Percentiles rank a stretch among this genome's conserved stretches.
These are phyloP conservation scores for Heimioporus sp. DNA, from an alignment of 768 basidiomycete species.

Conservation along the genomic window DNA sequence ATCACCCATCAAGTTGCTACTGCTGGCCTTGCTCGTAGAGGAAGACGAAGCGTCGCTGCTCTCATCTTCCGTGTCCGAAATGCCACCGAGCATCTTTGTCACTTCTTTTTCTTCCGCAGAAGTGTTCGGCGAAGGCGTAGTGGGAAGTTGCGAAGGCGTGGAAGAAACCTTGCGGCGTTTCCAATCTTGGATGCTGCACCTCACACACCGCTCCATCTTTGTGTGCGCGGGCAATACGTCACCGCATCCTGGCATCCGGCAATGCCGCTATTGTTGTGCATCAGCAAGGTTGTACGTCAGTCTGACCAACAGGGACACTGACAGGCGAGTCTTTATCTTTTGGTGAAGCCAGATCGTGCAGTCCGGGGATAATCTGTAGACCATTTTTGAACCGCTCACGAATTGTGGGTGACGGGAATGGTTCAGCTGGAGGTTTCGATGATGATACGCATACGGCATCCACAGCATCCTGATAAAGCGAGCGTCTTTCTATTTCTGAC, in stretches of 20 bases:
- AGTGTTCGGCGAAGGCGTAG: background rate
- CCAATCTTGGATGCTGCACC: slow-evolving; percentile 20
- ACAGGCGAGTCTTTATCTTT: slow-evolving; percentile 1
- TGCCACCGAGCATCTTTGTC: background rate
- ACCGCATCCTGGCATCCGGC: slow-evolving; percentile 12
- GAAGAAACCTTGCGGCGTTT: slow-evolving; percentile 6
- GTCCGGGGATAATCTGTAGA: slow-evolving; percentile 3
- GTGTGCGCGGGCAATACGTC: slow-evolving; percentile 5
- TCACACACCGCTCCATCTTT: slow-evolving; percentile 15
- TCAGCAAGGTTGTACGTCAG: background rate
- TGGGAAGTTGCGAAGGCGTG: background rate
- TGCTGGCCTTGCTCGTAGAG: slow-evolving; percentile 1
- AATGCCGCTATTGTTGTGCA: slow-evolving; percentile 11
- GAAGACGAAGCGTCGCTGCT: background rate
- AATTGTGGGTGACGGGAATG: background rate
- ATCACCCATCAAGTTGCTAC: background rate
- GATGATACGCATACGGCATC: background rate
- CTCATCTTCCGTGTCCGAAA: slow-evolving; percentile 1
- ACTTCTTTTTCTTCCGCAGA: background rate
- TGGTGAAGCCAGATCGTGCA: background rate
- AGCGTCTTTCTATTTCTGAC: background rate
- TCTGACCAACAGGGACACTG: background rate
- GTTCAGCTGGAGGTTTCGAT: background rate
- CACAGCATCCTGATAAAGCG: slow-evolving; percentile 7
- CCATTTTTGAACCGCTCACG: background rate